Conservation (phyloP, 495 filamentous ascomycete genomes). For the Xylaria flabelliformis region DNA sequence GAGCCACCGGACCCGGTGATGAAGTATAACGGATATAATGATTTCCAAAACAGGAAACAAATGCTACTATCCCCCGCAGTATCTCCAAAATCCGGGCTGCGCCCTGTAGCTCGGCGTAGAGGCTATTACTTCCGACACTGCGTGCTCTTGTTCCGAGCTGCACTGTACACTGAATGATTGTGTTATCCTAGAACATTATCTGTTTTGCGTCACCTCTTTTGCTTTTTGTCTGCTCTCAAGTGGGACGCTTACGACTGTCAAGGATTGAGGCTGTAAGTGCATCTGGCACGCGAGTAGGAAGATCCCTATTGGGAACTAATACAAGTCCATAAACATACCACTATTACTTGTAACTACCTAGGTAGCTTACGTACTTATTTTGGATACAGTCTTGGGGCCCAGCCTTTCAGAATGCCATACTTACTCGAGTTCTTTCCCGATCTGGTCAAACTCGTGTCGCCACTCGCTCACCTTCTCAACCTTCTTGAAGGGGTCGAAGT, state of each 20-base stretch:
- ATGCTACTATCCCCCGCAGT: not conserved
- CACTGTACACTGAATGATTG: too few relatives aligned
- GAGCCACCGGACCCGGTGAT: not conserved
- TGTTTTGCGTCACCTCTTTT: not conserved
- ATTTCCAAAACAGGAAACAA: not conserved
- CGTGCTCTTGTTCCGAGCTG: too few relatives aligned
- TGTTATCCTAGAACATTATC: not conserved
- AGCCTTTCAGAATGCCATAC: not conserved
- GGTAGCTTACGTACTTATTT: too few relatives aligned
- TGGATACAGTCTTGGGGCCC: not conserved
- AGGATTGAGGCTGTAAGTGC: not conserved
- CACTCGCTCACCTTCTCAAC: slow-evolving; percentile 29
- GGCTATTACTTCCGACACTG: too few relatives aligned
- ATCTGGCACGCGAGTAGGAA: not conserved
- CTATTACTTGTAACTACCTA: not conserved
- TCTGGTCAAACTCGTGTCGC: slow-evolving; percentile 26
- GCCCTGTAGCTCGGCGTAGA: too few relatives aligned
- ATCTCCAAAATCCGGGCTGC: slow-evolving; percentile 1
- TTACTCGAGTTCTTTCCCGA: slow-evolving; percentile 28
- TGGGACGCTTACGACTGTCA: not conserved
- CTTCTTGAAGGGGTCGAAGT: slow-evolving; percentile 29
- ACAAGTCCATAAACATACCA: not conserved
- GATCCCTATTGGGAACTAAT: not conserved
- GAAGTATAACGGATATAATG: slow-evolving; percentile 8
- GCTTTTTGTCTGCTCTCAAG: not conserved